Conservation (phyloP, 169 alveolate species). For the Plasmodium blacklocki region DNA sequence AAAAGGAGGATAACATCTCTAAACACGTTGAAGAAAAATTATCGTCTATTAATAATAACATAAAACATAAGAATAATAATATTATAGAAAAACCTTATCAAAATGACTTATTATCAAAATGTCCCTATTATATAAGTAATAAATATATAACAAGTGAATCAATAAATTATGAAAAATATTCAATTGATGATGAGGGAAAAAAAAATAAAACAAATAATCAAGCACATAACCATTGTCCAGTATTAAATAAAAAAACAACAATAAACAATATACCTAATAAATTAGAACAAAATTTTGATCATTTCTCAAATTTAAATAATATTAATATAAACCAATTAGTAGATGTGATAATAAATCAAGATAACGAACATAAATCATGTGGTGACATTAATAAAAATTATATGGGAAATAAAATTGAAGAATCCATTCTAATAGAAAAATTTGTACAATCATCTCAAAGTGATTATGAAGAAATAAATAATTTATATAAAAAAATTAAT, state of each 20-base stretch:
- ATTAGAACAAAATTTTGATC: too few species aligned
- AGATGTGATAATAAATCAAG: slow-evolving; percentile 26
- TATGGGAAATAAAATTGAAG: neutral
- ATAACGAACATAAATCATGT: neutral
- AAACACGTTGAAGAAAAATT: too few species aligned
- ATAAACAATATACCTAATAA: neutral
- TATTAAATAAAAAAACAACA: neutral
- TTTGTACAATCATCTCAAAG: slow-evolving; percentile 46
- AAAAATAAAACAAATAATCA: too few species aligned
- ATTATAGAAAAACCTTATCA: too few species aligned
- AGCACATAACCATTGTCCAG: too few species aligned
- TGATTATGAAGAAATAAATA: slow-evolving; percentile 30
- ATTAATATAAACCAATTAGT: slow-evolving; percentile 52
- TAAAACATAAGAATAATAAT: neutral
- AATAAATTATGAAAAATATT: too few species aligned
- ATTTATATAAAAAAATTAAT: slow-evolving; percentile 39
- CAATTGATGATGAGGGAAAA: too few species aligned
- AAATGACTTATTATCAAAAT: too few species aligned
- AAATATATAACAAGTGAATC: too few species aligned
- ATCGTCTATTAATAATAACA: neutral
- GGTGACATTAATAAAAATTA: neutral
- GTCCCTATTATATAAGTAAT: too few species aligned
- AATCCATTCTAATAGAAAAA: slow-evolving; percentile 39
- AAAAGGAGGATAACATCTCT: neutral
- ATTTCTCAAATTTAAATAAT: slow-evolving; percentile 15